Evolutionary conservation across 2,329 filamentous ascomycete species (phyloP), one percentile per base, ranked within the genome.

Genomic region (Cladophialophora carrionii): DNA sequence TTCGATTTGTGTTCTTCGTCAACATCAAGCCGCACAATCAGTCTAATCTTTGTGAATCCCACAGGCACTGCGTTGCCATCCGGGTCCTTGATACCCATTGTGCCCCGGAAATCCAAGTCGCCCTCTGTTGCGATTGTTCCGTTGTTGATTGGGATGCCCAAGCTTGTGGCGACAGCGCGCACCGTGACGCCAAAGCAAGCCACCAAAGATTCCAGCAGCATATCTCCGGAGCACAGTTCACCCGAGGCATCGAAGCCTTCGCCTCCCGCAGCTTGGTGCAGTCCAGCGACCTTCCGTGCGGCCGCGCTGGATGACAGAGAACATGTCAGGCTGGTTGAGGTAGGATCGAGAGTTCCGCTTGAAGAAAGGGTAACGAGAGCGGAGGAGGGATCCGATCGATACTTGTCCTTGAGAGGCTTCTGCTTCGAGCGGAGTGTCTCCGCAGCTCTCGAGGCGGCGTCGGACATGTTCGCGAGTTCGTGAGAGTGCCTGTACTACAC

Each of bases 111-210:
- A 64, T 83, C 81, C 57, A 83, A 65, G 70, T 83, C 81, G 6
- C 80, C 81, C 61, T 83, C 79, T 0, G 78, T 80, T 22, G 67
- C 74, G 12, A 83, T 77, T 1, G 72, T 77, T 2, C 81, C 81
- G 1, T 72, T 73, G n/a, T 72, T 72, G 46, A 83, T 77, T 4
- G 78, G 78, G 10, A 83, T 78, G 0, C 74, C 75, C 57, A 83
- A 73, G 2, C 80, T 81, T 0, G 81, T 83, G 4, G 80, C 79
- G 1, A 83, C 81, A 9, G 81, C 81, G 68, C 82, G 82, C 29
- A 83, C 74, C n/a, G 81, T 83, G 3, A 83, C 81, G 26, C 81
- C 81, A 1, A 81, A 78, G 71, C 81, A 83, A 3, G 81, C 81
- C 4, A 83, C 81, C 1, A 83, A 75, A 0, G 80, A 80, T 63